Base-by-base conservation (phyloP, 805 yeast species). In the Sugiyamaella marilandica region DNA sequence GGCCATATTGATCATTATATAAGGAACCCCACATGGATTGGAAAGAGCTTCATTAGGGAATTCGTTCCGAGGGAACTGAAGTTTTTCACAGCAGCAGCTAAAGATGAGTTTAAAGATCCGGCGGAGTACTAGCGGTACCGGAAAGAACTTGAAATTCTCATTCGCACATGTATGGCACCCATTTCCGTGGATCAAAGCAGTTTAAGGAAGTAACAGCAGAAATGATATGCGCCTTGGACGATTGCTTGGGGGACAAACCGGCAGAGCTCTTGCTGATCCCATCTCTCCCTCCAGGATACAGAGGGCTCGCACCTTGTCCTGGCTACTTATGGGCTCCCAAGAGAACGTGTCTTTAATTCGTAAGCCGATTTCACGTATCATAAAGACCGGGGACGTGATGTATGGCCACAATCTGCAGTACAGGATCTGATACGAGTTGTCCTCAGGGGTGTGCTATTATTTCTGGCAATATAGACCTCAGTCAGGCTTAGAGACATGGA, bases 261-360 rank as follows among this genome's bases (percentile, higher is more conserved):
- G 54, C 53, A 32, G 54, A 52, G 29, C 24, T 36, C 19, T 18
- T 53, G n/a, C 45, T 49, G n/a, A 43, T 60, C 24, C 66, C 65
- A 2, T 54, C 45, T 32, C 57, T 56, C 35, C 46, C 47, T 18
- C 59, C 60, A 13, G 64, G 64, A 18, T 55, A 61, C 33, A 52
- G 65, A 31, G 52, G 65, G 13, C 49, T 59, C 13, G 50, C 63
- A 10, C 61, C 64, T 11, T 65, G 63, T 16, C 56, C 54, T 9
- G 56, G 55, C 21, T 62, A 63, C 50, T 49, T 59, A 24, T 62
- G 60, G 36, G 44, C 59, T 24, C 51, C 5, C 45, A 55, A 10
- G 57, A 56, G 8, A 62, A 62, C 41, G 66, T 62, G 4, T 54
- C 54, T 3, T 41, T 50, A 33, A 55, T 55, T 10, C 33, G 49